Evolutionary conservation across 2,329 filamentous ascomycete species (phyloP).

Genomic region (Emergomyces orientalis): DNA sequence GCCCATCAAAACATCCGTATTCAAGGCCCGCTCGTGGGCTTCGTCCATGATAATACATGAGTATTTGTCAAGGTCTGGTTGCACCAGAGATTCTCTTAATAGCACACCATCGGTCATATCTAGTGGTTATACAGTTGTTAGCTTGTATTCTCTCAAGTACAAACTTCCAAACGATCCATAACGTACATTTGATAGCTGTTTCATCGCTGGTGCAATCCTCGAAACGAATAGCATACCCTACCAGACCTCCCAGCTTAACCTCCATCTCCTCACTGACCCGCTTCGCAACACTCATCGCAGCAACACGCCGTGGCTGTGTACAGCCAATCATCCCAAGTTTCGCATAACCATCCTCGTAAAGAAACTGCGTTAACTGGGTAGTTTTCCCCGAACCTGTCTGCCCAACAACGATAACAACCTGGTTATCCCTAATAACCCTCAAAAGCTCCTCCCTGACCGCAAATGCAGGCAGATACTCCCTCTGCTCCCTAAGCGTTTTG

Average conservation of each 20-base stretch:
- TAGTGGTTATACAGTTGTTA: conserved; percentile 19
- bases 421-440: conserved; percentile 88
- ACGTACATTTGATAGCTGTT: conserved; percentile 74
- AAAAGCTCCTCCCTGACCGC: conserved; percentile 89
- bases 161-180: conserved; percentile 10
- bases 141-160: conserved; percentile 3
- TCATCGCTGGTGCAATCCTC: conserved; percentile 96
- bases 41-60: conserved; percentile 99
- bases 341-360: conserved; percentile 91
- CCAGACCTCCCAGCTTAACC: conserved; percentile 72
- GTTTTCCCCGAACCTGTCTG: conserved; percentile 98
- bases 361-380: conserved; percentile 90
- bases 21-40: conserved; percentile 90
- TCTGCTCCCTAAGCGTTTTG: conserved; percentile 81
- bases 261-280: conserved; percentile 99
- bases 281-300: conserved; percentile 97
- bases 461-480: conserved; percentile 90
- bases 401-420: conserved; percentile 92
- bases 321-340: conserved; percentile 85
- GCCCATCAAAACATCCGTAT: conserved; percentile 95
- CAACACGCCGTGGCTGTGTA: conserved; percentile 90
- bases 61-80: conserved; percentile 88
- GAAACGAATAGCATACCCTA: conserved; percentile 96
- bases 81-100: conserved; percentile 83
- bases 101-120: conserved; percentile 97